Evolutionary conservation across 108 stramenopile genomes (phyloP).

Genomic region (Cyclostephanos tholiformis): DNA sequence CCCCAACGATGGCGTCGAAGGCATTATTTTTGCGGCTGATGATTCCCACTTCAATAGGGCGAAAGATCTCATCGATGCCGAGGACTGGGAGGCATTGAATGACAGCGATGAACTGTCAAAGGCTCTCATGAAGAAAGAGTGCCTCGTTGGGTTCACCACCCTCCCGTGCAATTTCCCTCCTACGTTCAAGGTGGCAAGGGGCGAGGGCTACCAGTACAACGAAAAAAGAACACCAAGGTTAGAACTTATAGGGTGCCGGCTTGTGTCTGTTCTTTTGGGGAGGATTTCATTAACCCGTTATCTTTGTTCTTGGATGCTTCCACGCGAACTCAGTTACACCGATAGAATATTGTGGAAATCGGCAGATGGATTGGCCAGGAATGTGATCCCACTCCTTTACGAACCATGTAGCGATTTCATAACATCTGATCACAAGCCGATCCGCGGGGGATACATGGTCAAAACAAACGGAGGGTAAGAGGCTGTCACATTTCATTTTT

Average conservation of each 20-base stretch:
- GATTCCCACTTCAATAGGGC: slow-evolving; percentile 43
- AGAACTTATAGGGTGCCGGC: slow-evolving; percentile 8
- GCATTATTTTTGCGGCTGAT: slow-evolving; percentile 34
- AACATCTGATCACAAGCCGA: slow-evolving; percentile 87
- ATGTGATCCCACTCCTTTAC: slow-evolving; percentile 57
- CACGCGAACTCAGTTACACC: slow-evolving; percentile 47
- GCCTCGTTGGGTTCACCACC: slow-evolving; percentile 51
- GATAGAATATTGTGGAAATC: slow-evolving; percentile 78
- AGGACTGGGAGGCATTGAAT: slow-evolving; percentile 48
- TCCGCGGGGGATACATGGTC: slow-evolving; percentile 71
- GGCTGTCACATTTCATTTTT: neutral
- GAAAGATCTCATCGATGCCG: slow-evolving; percentile 34
- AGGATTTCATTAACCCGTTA: neutral
- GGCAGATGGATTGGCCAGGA: slow-evolving; percentile 47
- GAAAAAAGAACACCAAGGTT: slow-evolving; percentile 65
- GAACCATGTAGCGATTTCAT: slow-evolving; percentile 67
- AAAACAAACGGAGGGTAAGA: slow-evolving; percentile 44
- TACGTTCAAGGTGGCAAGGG: slow-evolving; percentile 62
- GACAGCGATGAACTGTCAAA: slow-evolving; percentile 46
- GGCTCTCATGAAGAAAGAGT: slow-evolving; percentile 51
- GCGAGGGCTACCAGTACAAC: slow-evolving; percentile 59
- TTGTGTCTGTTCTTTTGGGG: neutral
- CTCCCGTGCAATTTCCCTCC: slow-evolving; percentile 62
- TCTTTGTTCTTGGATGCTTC: neutral
- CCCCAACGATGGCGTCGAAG: slow-evolving; percentile 2